These are phyloP conservation scores for Corymbia maculata DNA, from an alignment of 345 rosid species.

Conservation along the genomic window DNA sequence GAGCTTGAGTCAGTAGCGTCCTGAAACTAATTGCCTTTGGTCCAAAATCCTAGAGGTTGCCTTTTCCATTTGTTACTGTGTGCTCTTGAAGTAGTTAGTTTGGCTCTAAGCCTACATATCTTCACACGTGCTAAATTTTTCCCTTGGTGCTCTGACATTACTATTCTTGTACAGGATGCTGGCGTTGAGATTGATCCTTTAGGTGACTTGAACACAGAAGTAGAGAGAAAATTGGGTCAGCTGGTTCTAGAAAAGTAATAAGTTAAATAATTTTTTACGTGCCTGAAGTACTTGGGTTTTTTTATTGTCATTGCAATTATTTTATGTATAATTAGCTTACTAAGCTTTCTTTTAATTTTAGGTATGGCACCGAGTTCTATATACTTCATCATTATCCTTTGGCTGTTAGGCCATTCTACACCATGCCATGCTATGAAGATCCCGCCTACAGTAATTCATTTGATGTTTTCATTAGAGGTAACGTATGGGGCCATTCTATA, in stretches of 20 bases:
- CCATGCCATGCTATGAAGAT: slow-evolving; percentile 81
- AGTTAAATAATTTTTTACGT: neutral
- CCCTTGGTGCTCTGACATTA: neutral
- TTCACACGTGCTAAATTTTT: neutral
- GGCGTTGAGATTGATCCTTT: slow-evolving; percentile 79
- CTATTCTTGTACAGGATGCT: slow-evolving; percentile 45
- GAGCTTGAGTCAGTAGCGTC: neutral
- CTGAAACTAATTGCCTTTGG: neutral
- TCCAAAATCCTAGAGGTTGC: neutral
- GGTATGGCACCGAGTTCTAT: slow-evolving; percentile 84
- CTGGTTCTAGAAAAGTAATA: slow-evolving; percentile 70
- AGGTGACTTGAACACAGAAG: slow-evolving; percentile 79
- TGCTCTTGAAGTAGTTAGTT: neutral
- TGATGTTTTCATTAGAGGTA: slow-evolving; percentile 92
- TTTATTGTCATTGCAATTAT: neutral
- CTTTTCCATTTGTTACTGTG: neutral
- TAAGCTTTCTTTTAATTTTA: neutral
- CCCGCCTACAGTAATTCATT: slow-evolving; percentile 74
- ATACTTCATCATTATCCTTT: slow-evolving; percentile 69
- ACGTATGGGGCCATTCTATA: neutral
- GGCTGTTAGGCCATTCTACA: slow-evolving; percentile 89
- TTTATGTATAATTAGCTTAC: neutral
- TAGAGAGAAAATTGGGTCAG: slow-evolving; percentile 84
- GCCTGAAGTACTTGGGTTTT: neutral
- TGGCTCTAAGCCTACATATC: neutral